Evolutionary conservation across 495 filamentous ascomycete genomes (phyloP).

Genomic region (Chaetomidium leptoderma): DNA sequence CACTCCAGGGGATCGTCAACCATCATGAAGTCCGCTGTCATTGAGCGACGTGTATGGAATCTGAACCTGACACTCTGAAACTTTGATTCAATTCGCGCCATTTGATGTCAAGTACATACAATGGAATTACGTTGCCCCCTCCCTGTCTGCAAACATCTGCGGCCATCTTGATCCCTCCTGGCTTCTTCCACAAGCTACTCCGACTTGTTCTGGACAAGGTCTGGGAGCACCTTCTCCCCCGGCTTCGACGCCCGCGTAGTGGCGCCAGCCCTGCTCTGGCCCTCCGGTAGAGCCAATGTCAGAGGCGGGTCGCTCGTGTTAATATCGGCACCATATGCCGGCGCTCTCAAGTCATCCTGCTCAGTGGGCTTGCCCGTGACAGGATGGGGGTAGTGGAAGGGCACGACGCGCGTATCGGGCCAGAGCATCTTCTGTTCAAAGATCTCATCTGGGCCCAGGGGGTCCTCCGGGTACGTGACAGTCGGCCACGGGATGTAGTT

Average conservation of each 20-base stretch:
- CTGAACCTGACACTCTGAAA: too few species aligned
- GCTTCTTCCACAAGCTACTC: not conserved
- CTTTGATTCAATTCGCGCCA: too few species aligned
- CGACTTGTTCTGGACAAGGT: slow-evolving; percentile 35
- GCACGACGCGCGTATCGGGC: slow-evolving; percentile 53
- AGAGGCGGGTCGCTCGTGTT: slow-evolving; percentile 39
- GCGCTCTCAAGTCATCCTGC: slow-evolving; percentile 47
- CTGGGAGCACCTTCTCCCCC: slow-evolving; percentile 39
- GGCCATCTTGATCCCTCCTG: not conserved
- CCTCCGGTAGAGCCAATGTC: slow-evolving; percentile 40
- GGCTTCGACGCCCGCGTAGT: slow-evolving; percentile 24
- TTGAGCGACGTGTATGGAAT: too few species aligned
- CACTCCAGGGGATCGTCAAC: too few species aligned
- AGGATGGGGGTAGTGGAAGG: slow-evolving; percentile 54
- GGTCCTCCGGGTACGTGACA: slow-evolving; percentile 44
- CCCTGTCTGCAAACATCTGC: not conserved
- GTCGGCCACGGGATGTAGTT: slow-evolving; percentile 49
- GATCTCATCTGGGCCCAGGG: slow-evolving; percentile 50
- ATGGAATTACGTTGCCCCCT: too few species aligned
- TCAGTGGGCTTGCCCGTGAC: slow-evolving; percentile 44
- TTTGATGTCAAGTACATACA: too few species aligned
- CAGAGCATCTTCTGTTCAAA: slow-evolving; percentile 51
- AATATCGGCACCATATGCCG: slow-evolving; percentile 40
- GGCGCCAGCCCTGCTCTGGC: slow-evolving; percentile 37
- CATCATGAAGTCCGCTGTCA: too few species aligned